Percentiles rank a stretch among this genome's conserved stretches.
phyloP scores from a whole-genome alignment of 2,329 filamentous ascomycete genomes.

The Harringtonia lauricola region DNA sequence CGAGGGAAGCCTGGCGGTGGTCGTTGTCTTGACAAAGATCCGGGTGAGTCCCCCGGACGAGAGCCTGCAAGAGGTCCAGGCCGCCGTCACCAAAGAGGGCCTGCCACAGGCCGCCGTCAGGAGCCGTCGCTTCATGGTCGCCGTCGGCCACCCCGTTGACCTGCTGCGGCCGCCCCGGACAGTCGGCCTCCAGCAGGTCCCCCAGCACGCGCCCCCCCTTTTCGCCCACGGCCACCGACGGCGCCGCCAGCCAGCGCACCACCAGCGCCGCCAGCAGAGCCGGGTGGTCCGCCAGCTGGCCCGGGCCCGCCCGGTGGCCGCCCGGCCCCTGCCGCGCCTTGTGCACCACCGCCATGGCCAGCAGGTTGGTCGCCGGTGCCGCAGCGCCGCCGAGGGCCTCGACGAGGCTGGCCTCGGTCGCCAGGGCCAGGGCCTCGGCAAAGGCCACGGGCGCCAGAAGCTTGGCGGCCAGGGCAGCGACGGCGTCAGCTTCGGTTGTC shows the following conservation, averaged over 20 bases:
- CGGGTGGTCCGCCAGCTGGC: conserved; percentile 32
- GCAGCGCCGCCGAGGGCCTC: conserved; percentile 42
- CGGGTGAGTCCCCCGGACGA: conserved; percentile 13
- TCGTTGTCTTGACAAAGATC: background rate
- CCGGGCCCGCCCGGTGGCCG: background rate
- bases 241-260: conserved; percentile 39
- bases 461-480: conserved; percentile 43
- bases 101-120: conserved; percentile 28
- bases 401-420: conserved; percentile 38
- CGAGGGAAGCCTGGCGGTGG: conserved; percentile 29
- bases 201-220: conserved; percentile 37
- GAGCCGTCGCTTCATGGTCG: background rate
- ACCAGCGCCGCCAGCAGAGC: conserved; percentile 36
- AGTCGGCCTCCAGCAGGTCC: conserved; percentile 45
- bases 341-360: conserved; percentile 43
- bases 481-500: conserved; percentile 16
- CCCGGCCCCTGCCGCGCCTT: conserved; percentile 31
- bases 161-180: conserved; percentile 23
- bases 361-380: conserved; percentile 43
- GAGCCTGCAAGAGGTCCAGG: conserved; percentile 24
- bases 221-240: conserved; percentile 45
- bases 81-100: conserved; percentile 36
- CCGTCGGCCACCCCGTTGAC: background rate
- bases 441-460: conserved; percentile 44
- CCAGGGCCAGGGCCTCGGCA: conserved; percentile 37